These are phyloP conservation scores for Cichorium intybus DNA, from an alignment of 140 eudicot species.

Conservation along the genomic window DNA sequence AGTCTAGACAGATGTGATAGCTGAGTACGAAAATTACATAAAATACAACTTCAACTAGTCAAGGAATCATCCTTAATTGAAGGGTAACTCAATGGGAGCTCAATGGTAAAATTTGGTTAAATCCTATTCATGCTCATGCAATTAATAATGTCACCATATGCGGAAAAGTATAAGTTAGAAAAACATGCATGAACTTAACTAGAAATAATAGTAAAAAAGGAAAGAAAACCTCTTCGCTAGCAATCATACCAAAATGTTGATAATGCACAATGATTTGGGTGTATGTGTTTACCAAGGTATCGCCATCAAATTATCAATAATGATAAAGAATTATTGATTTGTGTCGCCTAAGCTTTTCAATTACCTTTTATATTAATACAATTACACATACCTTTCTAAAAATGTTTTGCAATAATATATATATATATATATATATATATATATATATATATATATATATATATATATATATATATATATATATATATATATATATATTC, in stretches of 20 bases:
- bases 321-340: too few species aligned
- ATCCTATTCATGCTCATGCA: neutral
- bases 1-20: constrained; percentile 9
- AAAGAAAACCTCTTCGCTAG: neutral
- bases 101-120: constrained; percentile 1
- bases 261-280: neutral
- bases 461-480: too few species aligned
- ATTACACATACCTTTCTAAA: too few species aligned
- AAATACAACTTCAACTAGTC: constrained; percentile 6
- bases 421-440: too few species aligned
- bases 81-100: neutral
- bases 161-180: neutral
- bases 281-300: too few species aligned
- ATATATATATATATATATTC: too few species aligned
- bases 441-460: too few species aligned
- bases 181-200: neutral
- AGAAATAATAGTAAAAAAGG: neutral
- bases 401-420: too few species aligned
- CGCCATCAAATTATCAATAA: too few species aligned
- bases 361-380: too few species aligned
- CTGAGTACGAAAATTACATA: constrained; percentile 4
- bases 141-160: neutral
- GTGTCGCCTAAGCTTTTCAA: too few species aligned
- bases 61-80: constrained; percentile 6
- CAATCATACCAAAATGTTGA: neutral